Conservation (phyloP, 2,329 filamentous ascomycete genomes). For the Penicillium fuscoglaucum region DNA sequence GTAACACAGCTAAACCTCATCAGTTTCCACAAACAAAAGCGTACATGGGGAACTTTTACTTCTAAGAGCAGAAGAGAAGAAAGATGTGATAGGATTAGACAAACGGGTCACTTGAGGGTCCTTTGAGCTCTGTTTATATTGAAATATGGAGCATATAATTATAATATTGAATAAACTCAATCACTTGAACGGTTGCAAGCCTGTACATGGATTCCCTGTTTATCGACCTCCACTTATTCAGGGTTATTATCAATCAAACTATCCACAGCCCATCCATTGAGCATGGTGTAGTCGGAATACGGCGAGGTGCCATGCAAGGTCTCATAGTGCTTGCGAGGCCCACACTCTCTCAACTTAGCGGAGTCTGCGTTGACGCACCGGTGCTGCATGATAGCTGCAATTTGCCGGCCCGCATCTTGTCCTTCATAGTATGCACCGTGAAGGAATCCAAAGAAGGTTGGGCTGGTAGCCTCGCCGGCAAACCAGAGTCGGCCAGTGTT, state of each 20-base stretch:
- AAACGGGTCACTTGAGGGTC: background rate
- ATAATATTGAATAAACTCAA: background rate
- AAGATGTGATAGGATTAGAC: background rate
- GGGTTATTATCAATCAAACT: slow-evolving; percentile 30
- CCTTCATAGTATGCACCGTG: slow-evolving; percentile 64
- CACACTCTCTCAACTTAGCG: slow-evolving; percentile 21
- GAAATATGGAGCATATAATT: background rate
- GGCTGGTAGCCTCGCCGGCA: slow-evolving; percentile 64
- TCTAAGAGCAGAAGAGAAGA: background rate
- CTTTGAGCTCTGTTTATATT: background rate
- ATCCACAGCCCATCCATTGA: slow-evolving; percentile 34
- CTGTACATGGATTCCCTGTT: background rate
- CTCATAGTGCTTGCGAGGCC: slow-evolving; percentile 29
- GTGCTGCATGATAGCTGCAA: slow-evolving; percentile 29
- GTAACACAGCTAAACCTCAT: background rate
- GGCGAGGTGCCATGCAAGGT: slow-evolving; percentile 34
- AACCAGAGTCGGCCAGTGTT: slow-evolving; percentile 64
- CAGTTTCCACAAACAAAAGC: background rate
- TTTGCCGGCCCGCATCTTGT: slow-evolving; percentile 47
- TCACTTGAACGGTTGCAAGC: background rate
- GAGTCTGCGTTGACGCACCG: slow-evolving; percentile 21
- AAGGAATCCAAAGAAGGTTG: slow-evolving; percentile 65
- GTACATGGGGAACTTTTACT: no score
- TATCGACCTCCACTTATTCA: slow-evolving; percentile 8
- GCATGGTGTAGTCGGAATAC: slow-evolving; percentile 27